These are phyloP conservation scores for Lagenaria siceraria DNA, from an alignment of 306 rosid genomes.

Conservation along the genomic window DNA sequence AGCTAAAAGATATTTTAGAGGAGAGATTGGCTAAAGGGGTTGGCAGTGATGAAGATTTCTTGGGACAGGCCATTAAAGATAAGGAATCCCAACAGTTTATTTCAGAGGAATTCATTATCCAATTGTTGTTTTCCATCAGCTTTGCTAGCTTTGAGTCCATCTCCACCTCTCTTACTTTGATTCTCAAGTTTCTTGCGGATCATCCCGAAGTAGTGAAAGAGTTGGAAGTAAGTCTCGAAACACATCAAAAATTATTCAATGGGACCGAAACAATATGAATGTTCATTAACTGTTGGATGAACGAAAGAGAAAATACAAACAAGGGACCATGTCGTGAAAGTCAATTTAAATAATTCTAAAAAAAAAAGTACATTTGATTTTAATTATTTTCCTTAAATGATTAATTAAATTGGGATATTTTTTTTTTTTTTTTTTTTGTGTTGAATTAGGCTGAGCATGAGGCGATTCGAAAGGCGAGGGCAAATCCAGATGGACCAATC, in stretches of 20 bases:
- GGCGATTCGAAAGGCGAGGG: conserved; percentile 5
- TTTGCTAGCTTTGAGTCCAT: conserved; percentile 7
- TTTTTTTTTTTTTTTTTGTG: neutral
- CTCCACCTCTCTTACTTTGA: neutral
- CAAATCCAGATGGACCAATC: neutral
- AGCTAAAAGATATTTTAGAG: neutral
- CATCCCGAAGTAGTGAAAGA: neutral
- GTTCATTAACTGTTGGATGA: neutral
- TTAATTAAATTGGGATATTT: too few relatives aligned
- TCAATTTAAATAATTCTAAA: too few relatives aligned
- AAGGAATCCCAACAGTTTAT: conserved; percentile 6
- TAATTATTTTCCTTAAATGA: too few relatives aligned
- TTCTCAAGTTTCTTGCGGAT: neutral
- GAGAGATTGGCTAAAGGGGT: neutral
- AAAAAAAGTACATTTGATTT: too few relatives aligned
- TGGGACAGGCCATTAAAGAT: conserved; percentile 9
- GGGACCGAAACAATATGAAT: neutral
- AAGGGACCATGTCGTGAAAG: neutral
- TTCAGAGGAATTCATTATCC: conserved; percentile 12
- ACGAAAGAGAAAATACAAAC: neutral
- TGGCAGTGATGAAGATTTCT: neutral
- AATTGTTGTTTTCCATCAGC: neutral
- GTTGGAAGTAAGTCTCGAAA: neutral
- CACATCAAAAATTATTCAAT: neutral
- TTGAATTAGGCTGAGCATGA: conserved; percentile 12